Conservation (phyloP, 495 filamentous ascomycete genomes). For the Talaromyces adpressus region DNA sequence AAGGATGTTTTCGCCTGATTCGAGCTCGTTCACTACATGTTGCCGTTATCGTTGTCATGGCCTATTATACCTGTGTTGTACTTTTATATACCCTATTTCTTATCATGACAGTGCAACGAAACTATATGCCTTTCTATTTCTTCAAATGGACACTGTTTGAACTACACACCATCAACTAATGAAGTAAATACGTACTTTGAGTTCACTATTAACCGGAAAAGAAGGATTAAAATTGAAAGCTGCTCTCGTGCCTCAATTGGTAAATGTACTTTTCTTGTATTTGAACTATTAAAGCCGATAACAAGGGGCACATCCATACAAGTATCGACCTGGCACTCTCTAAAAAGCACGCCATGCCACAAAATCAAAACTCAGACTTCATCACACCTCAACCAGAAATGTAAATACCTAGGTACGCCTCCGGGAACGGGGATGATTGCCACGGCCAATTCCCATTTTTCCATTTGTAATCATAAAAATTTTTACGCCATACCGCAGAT, state of each 20-base stretch:
- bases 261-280: neutral
- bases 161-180: no score
- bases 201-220: no score
- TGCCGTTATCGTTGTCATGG: no score
- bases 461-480: neutral
- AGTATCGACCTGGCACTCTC: neutral
- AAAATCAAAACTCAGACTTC: neutral
- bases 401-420: neutral
- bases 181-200: no score
- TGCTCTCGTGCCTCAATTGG: neutral
- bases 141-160: no score
- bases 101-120: no score
- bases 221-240: no score
- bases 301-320: neutral
- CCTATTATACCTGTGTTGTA: no score
- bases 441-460: neutral
- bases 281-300: neutral
- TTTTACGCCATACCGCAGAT: slow-evolving; percentile 13
- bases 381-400: neutral
- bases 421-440: neutral
- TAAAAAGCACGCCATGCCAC: neutral
- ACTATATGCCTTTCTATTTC: no score
- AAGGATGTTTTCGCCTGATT: neutral
- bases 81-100: no score
- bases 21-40: no score